phyloP scores from a whole-genome alignment of 2,329 filamentous ascomycete species.

The Colletotrichum cuscutae region DNA sequence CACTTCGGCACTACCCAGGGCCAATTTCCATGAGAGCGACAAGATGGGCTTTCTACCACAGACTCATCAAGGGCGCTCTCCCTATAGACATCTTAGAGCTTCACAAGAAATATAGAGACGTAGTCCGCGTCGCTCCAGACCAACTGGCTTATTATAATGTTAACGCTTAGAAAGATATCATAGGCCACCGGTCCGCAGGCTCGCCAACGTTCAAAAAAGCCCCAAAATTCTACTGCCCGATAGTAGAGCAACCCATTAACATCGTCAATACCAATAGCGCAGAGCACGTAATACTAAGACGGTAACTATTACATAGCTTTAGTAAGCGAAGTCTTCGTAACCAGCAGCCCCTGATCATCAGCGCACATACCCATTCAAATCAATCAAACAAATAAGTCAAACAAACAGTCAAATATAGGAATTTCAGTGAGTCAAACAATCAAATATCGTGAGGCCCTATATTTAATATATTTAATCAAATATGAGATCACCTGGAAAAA shows the following conservation, averaged over 20 bases:
- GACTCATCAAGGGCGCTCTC: neutral
- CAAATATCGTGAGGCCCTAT: too few species aligned
- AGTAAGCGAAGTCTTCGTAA: conserved; percentile 41
- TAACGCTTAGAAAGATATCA: conserved; percentile 37
- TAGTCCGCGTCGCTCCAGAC: conserved; percentile 35
- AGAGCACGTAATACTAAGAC: conserved; percentile 36
- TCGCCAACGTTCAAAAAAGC: conserved; percentile 24
- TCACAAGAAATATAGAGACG: conserved; percentile 36
- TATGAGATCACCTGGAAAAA: too few species aligned
- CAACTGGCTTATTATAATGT: conserved; percentile 34
- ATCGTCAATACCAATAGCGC: conserved; percentile 34
- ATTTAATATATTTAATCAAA: too few species aligned
- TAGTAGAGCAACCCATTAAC: neutral
- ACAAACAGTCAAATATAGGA: too few species aligned
- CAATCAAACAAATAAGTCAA: too few species aligned
- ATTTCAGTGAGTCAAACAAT: too few species aligned
- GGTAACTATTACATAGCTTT: conserved; percentile 43
- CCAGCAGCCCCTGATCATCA: conserved; percentile 43
- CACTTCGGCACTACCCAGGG: too few species aligned
- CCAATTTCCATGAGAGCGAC: too few species aligned
- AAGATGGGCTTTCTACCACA: too few species aligned
- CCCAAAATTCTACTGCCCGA: neutral
- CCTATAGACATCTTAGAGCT: neutral
- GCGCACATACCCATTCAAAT: too few species aligned
- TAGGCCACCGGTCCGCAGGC: neutral